Conservation (phyloP, 768 basidiomycete species). For the Macrolepiota albuminosa region DNA sequence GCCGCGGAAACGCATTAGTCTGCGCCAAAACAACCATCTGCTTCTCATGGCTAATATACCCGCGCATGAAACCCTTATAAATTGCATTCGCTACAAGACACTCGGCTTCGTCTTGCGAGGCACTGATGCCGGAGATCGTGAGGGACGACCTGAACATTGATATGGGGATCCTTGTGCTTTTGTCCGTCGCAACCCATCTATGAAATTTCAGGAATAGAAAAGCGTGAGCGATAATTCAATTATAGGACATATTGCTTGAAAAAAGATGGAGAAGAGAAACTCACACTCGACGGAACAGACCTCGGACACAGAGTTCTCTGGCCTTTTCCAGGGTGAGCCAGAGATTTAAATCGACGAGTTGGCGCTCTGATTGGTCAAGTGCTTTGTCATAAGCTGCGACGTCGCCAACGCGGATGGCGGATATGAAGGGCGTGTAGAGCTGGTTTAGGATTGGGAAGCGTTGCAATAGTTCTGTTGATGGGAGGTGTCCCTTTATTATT, state of each 20-base stretch:
- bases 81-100: conserved; percentile 95
- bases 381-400: conserved; percentile 77
- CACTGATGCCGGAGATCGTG: conserved; percentile 62
- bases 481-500: conserved; percentile 83
- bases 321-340: conserved; percentile 87
- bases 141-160: conserved; percentile 78
- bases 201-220: neutral
- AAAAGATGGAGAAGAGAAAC: conserved; percentile 21
- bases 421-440: conserved; percentile 77
- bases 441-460: conserved; percentile 70
- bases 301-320: conserved; percentile 79
- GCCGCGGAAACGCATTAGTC: conserved; percentile 73
- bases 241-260: conserved; percentile 1
- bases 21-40: conserved; percentile 89
- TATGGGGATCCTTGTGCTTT: conserved; percentile 75
- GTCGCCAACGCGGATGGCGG: conserved; percentile 74
- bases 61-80: conserved; percentile 86
- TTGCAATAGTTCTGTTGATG: conserved; percentile 62
- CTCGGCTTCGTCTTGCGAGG: conserved; percentile 80
- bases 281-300: conserved; percentile 75
- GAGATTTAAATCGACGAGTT: conserved; percentile 81
- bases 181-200: conserved; percentile 79
- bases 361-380: conserved; percentile 62
- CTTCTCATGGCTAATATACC: conserved; percentile 95
- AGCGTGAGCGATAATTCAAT: neutral